Conservation (phyloP, 345 rosid genomes). For the Garcia nutans region DNA sequence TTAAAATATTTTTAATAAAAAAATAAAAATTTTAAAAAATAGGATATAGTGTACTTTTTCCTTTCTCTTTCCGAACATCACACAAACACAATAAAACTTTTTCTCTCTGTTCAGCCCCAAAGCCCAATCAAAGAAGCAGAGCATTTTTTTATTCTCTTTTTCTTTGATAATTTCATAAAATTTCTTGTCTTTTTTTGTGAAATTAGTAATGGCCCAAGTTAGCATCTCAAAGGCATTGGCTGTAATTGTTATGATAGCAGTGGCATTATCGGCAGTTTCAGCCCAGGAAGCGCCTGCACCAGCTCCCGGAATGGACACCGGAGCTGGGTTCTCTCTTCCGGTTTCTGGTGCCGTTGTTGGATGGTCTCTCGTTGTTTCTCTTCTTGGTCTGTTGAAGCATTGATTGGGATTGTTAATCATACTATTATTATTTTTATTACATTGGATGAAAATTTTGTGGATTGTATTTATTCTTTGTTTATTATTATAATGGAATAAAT, state of each 20-base stretch:
- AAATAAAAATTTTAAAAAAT: too few species aligned
- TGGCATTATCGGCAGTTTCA: constrained; percentile 22
- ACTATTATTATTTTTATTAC: not conserved
- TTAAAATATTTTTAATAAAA: too few species aligned
- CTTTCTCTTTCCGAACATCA: too few species aligned
- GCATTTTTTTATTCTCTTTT: too few species aligned
- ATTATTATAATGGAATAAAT: not conserved
- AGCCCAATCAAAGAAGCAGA: not conserved
- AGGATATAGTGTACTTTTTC: too few species aligned
- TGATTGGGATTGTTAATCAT: not conserved
- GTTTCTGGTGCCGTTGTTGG: constrained; percentile 22
- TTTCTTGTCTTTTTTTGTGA: too few species aligned
- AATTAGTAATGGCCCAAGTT: constrained; percentile 25
- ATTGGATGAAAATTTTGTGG: not conserved
- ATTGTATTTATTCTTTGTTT: constrained; percentile 10
- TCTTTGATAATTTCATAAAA: too few species aligned
- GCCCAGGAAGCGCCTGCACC: constrained; percentile 40
- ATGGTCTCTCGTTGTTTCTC: constrained; percentile 25
- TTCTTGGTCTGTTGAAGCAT: constrained; percentile 26
- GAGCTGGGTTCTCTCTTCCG: constrained; percentile 29
- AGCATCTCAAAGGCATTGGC: constrained; percentile 19
- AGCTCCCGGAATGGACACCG: constrained; percentile 25
- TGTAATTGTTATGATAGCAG: constrained; percentile 5
- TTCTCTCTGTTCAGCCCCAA: not conserved
- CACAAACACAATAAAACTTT: not conserved